These are phyloP conservation scores for Gossypium herbaceum DNA, from an alignment of 345 rosid genomes.

Conservation along the genomic window DNA sequence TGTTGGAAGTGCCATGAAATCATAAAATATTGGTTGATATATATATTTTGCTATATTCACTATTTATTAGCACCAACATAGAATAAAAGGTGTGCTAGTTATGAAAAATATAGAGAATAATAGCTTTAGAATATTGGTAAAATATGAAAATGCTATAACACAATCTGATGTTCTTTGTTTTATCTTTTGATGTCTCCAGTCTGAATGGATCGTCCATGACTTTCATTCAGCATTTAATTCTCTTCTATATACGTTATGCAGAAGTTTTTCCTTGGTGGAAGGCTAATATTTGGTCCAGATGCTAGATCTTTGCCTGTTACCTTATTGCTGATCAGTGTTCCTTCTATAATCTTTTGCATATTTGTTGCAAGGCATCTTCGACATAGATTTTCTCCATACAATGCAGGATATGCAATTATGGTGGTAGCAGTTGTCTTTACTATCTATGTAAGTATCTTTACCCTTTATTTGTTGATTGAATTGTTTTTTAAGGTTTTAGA, in stretches of 20 bases:
- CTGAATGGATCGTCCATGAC: background rate
- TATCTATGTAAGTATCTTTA: conserved; percentile 53
- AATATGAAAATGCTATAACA: background rate
- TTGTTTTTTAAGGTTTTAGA: background rate
- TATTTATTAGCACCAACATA: background rate
- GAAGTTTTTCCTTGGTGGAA: conserved; percentile 84
- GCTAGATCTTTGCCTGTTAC: conserved; percentile 73
- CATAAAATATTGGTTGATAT: too few relatives aligned
- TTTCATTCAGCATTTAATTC: conserved; percentile 8
- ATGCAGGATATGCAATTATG: conserved; percentile 76
- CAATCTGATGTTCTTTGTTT: background rate
- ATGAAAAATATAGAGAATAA: background rate
- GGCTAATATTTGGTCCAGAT: conserved; percentile 97
- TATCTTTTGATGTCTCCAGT: background rate
- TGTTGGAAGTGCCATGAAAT: background rate
- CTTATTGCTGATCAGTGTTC: conserved; percentile 63
- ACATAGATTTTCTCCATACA: conserved; percentile 66
- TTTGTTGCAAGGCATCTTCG: conserved; percentile 92
- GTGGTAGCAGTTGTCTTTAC: conserved; percentile 70
- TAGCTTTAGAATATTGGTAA: background rate
- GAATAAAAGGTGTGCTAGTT: background rate
- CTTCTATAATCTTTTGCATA: conserved; percentile 69
- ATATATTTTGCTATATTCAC: background rate
- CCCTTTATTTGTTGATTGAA: conserved; percentile 6
- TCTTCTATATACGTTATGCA: conserved; percentile 32